Evolutionary conservation across 345 rosid genomes (phyloP).

Genomic region (Trapa incisa): DNA sequence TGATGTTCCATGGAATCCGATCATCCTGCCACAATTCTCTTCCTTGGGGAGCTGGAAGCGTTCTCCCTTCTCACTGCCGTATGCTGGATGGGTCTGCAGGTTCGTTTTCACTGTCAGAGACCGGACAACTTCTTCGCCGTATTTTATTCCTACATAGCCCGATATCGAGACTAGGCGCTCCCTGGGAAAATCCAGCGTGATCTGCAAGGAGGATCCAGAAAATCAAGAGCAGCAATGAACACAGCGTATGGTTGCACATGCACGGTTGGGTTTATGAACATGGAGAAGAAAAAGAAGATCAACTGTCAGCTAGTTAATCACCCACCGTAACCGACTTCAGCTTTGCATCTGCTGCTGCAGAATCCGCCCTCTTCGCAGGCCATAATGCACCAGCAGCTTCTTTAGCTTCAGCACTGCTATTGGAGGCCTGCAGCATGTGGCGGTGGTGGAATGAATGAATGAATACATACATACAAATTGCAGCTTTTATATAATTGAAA

Average conservation of each 20-base stretch:
- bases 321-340: not conserved
- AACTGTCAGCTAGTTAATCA: not conserved
- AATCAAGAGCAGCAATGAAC: not conserved
- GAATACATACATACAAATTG: not conserved
- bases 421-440: not conserved
- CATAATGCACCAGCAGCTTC: not conserved
- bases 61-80: not conserved
- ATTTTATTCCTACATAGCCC: not conserved
- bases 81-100: not conserved
- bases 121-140: not conserved
- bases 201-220: not conserved
- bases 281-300: not conserved
- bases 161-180: not conserved
- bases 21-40: not conserved
- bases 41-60: constrained; percentile 3
- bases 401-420: not conserved
- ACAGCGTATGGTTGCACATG: no score
- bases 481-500: not conserved
- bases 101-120: not conserved
- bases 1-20: constrained; percentile 7
- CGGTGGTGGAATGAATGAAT: not conserved
- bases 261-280: not conserved
- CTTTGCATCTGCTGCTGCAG: not conserved
- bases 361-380: not conserved
- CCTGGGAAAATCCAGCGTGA: not conserved